Evolutionary conservation across 75 land plant species (phyloP), one percentile per base, ranked within the genome.

Genomic region (Gnetum montanum): DNA sequence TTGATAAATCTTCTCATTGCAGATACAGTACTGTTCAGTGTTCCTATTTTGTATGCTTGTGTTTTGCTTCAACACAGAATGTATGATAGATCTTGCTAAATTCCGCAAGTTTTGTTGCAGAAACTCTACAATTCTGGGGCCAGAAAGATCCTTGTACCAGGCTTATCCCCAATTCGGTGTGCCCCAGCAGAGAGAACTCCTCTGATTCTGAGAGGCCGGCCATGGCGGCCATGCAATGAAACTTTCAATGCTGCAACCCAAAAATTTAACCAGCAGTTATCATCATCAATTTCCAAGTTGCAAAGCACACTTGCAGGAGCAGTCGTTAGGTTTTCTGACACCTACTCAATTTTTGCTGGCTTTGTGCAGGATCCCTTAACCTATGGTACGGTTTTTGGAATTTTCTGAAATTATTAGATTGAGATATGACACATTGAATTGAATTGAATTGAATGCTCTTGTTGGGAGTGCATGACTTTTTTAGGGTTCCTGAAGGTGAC

Each of bases 81-180:
- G n/a, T n/a, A n/a, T n/a, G n/a, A n/a, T n/a, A n/a, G n/a, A n/a
- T n/a, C n/a, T n/a, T n/a, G n/a, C n/a, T n/a, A n/a, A n/a, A n/a
- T n/a, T n/a, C n/a, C n/a, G n/a, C n/a, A n/a, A n/a, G n/a, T n/a
- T 8, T 40, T 40, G 38, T 40, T 12, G 7, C 43, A 52, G 54
- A 35, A 52, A 3, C 0, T 51, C 30, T 68, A 75, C 54, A 11
- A 40, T 4, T 1, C 33, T 13, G 78, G 78, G 0, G 78, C 58
- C 0, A 36, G 78, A 22, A 64, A 57, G n/a, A 41, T 70, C 13
- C 59, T 43, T 1, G 48, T 75, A 25, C 51, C 61, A 3, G 53
- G 68, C 27, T 38, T 75, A 2, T 62, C 78, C 2, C 62, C 69
- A 1, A 6, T 71, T 16, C 75, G 78, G 12, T 75, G 78, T 40